Evolutionary conservation across 495 filamentous ascomycete genomes (phyloP).

Genomic region (Aspergillus bridgeri): DNA sequence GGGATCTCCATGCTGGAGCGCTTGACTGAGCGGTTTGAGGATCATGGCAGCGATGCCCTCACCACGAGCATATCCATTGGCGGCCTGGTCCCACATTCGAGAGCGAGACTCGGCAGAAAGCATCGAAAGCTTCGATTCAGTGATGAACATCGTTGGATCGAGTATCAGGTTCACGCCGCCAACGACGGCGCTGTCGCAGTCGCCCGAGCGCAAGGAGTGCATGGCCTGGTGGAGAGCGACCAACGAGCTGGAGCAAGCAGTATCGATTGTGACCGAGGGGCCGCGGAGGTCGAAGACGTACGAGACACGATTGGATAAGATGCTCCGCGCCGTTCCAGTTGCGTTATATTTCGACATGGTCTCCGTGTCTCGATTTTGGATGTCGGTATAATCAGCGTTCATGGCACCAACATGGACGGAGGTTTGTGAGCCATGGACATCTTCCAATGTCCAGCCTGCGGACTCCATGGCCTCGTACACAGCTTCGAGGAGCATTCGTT

Average conservation of each 20-base stretch:
- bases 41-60: slow-evolving; percentile 35
- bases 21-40: slow-evolving; percentile 25
- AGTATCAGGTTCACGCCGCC: slow-evolving; percentile 30
- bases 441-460: slow-evolving; percentile 42
- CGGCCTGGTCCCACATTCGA: slow-evolving; percentile 32
- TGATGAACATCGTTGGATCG: slow-evolving; percentile 17
- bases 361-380: slow-evolving; percentile 37
- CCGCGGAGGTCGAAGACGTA: slow-evolving; percentile 36
- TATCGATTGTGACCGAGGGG: slow-evolving; percentile 32
- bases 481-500: slow-evolving; percentile 42
- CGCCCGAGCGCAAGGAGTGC: slow-evolving; percentile 26
- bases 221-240: slow-evolving; percentile 33
- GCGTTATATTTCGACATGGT: slow-evolving; percentile 38
- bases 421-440: slow-evolving; percentile 41
- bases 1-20: slow-evolving; percentile 27
- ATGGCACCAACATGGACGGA: slow-evolving; percentile 46
- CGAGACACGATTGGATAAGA: slow-evolving; percentile 34
- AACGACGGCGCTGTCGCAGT: slow-evolving; percentile 24
- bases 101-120: slow-evolving; percentile 22
- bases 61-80: slow-evolving; percentile 36
- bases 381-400: slow-evolving; percentile 43
- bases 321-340: slow-evolving; percentile 45
- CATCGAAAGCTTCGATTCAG: slow-evolving; percentile 9
- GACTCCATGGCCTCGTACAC: slow-evolving; percentile 46
- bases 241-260: slow-evolving; percentile 37